A percentile compares a stretch with the other conserved stretches of the same genome.
Conservation (phyloP, 2,329 filamentous ascomycete species). For the Colletotrichum tofieldiae region DNA sequence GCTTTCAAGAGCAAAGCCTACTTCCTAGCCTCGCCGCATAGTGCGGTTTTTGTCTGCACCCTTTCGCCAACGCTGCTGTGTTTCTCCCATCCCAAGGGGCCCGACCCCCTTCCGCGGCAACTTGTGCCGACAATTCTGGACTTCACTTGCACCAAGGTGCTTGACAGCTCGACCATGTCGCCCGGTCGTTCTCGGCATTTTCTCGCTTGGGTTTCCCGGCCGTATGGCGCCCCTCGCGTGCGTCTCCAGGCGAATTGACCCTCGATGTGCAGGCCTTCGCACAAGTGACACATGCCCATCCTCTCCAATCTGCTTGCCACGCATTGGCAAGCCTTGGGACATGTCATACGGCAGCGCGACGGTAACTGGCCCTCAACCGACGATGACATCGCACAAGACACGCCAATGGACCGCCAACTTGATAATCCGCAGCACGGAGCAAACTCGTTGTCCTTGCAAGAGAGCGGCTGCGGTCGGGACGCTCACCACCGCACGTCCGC, state of each 20-base stretch:
- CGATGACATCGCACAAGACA: slow-evolving; percentile 20
- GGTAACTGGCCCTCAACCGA: background rate
- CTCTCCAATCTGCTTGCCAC: slow-evolving; percentile 7
- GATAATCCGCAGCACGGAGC: background rate
- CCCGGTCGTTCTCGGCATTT: slow-evolving; percentile 29
- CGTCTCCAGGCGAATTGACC: slow-evolving; percentile 12
- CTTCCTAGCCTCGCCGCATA: slow-evolving; percentile 1
- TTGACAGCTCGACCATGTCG: slow-evolving; percentile 20
- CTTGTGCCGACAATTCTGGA: slow-evolving; percentile 34
- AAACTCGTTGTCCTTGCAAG: background rate
- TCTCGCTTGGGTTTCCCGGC: slow-evolving; percentile 30
- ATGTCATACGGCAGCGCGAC: slow-evolving; percentile 1
- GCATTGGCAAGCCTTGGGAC: slow-evolving; percentile 14
- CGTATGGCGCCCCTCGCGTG: slow-evolving; percentile 19
- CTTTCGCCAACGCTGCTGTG: background rate
- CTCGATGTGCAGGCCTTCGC: slow-evolving; percentile 13
- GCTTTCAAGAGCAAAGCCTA: background rate
- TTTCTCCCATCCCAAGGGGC: slow-evolving; percentile 24
- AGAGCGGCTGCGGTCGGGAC: background rate
- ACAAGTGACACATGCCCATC: slow-evolving; percentile 8
- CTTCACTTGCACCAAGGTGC: slow-evolving; percentile 16
- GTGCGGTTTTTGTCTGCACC: background rate
- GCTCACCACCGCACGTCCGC: background rate
- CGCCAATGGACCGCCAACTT: background rate
- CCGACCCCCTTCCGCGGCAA: slow-evolving; percentile 24